Evolutionary conservation across 1,284 basidiomycete species (phyloP), one percentile per base, ranked within the genome.

Genomic region (Ustilago cynodontis): DNA sequence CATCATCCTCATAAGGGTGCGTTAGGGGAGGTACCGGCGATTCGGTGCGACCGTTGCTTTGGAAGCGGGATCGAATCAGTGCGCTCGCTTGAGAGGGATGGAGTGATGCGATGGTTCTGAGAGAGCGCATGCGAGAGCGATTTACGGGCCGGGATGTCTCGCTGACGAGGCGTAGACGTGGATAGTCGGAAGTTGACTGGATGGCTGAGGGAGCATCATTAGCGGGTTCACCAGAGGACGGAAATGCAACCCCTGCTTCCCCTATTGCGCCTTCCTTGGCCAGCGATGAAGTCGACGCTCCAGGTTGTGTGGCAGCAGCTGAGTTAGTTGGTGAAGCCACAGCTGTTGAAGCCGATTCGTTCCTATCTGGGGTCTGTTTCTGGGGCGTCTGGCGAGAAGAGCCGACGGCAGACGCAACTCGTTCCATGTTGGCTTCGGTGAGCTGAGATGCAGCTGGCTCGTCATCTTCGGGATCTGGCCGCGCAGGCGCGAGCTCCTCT

Each of bases 181-280:
- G 75, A n/a, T 67, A 70, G 59, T 77, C 75, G 20, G 63, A 70
- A 1, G 75, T 77, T 0, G 73, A 76, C 51, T 71, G 73, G 33
- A 76, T 76, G 13, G 73, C 73, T 24, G 73, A 66, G 0, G 64
- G 68, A 16, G 49, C 29, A 3, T 76, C 64, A 7, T 51, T 50
- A 2, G 7, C 63, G n/a, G 65, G 16, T 22, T 45, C 8, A 5
- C 41, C n/a, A 22, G 68, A 45, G 1, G 65, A 64, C n/a, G 73
- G 73, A 16, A 76, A 76, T 14, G 55, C 64, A 1, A 76, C 56
- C 2, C 43, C n/a, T 16, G 35, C 22, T 22, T 71, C 56, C 2
- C 43, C n/a, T 16, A 29, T 22, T 22, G 53, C 35, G 35, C 58
- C 55, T 9, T 28, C 31, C n/a, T 67, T 64, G 41, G 29, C 29